phyloP scores from a whole-genome alignment of 129 eudicot species.

The Centella asiatica region DNA sequence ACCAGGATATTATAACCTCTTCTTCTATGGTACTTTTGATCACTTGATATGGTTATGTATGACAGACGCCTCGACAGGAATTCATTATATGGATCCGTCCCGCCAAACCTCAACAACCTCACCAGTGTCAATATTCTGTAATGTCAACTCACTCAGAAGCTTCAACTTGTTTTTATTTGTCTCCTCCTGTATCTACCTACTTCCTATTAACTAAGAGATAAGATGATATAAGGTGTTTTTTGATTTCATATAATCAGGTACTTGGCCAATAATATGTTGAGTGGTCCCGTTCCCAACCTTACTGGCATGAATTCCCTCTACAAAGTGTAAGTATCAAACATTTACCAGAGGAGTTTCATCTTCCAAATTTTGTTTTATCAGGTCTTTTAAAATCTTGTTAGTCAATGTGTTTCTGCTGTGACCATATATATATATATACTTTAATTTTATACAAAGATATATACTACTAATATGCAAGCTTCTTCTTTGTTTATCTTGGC shows the following conservation, averaged over 20 bases:
- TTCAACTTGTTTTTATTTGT: neutral
- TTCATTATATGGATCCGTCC: constrained; percentile 50
- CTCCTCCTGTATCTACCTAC: no score
- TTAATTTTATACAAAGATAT: neutral
- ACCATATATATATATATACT: neutral
- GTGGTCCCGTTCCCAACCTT: constrained; percentile 66
- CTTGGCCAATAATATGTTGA: constrained; percentile 63
- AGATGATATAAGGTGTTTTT: no score
- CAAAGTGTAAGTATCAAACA: constrained; percentile 48
- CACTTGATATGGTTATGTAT: neutral
- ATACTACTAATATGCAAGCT: neutral
- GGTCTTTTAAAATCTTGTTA: neutral
- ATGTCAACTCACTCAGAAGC: neutral
- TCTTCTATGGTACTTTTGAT: no score
- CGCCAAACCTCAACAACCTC: constrained; percentile 65
- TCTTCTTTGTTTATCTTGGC: constrained; percentile 7
- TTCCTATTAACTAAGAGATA: neutral
- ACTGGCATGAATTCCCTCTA: constrained; percentile 56
- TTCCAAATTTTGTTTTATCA: neutral
- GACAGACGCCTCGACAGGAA: constrained; percentile 77
- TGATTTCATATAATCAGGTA: constrained; percentile 30
- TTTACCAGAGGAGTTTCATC: neutral
- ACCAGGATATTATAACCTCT: no score
- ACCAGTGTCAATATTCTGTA: constrained; percentile 51
- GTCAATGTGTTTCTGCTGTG: no score